A percentile compares a stretch with the other conserved stretches of the same genome.
Conservation (phyloP, 2,329 filamentous ascomycete species). For the Cadophora gregata region DNA sequence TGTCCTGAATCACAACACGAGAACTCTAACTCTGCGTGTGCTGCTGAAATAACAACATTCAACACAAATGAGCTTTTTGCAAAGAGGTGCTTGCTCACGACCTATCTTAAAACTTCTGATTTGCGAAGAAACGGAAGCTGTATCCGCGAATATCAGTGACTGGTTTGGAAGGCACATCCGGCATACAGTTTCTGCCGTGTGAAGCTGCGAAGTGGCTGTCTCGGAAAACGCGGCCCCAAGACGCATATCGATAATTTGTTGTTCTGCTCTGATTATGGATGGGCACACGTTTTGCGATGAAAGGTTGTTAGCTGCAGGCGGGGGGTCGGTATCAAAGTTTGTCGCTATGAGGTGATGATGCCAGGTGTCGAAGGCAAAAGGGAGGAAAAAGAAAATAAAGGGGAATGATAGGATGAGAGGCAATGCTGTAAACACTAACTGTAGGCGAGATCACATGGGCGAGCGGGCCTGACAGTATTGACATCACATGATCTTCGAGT, state of each 20-base stretch:
- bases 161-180: background rate
- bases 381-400: background rate
- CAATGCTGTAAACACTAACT: slow-evolving; percentile 8
- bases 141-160: background rate
- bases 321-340: background rate
- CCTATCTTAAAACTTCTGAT: background rate
- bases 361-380: background rate
- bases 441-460: slow-evolving; percentile 9
- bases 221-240: background rate
- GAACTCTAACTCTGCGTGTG: background rate
- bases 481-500: background rate
- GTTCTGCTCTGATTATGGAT: background rate
- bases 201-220: background rate
- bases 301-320: background rate
- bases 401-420: background rate
- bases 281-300: background rate
- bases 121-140: background rate
- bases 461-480: background rate
- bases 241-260: background rate
- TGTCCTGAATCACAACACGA: background rate
- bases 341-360: background rate
- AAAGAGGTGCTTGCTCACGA: background rate
- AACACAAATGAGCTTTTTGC: background rate
- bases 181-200: background rate
- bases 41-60: background rate